Conservation (phyloP, 1,284 basidiomycete genomes). For the Sporisorium graminicola region DNA sequence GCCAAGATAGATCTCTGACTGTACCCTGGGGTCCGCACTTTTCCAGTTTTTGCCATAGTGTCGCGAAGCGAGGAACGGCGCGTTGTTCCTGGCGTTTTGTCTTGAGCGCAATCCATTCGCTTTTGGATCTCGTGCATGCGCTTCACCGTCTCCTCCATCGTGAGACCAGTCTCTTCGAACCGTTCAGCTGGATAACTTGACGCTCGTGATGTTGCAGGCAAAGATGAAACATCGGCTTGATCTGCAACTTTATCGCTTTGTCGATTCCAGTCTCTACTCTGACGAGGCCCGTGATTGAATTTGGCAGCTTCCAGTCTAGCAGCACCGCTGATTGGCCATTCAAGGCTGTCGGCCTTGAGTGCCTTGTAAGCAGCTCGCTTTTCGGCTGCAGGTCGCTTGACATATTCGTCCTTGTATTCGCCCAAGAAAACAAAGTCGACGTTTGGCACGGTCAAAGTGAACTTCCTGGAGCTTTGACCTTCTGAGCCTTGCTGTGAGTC, state of each 20-base stretch:
- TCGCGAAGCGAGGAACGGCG: slow-evolving; percentile 36
- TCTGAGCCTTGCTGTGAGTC: background rate
- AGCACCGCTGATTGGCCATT: slow-evolving; percentile 48
- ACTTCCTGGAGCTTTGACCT: slow-evolving; percentile 18
- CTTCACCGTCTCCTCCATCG: slow-evolving; percentile 52
- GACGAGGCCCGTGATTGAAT: background rate
- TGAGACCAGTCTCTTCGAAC: slow-evolving; percentile 33
- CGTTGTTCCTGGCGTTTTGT: slow-evolving; percentile 3
- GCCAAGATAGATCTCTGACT: slow-evolving; percentile 36
- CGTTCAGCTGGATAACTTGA: slow-evolving; percentile 9
- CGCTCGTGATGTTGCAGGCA: background rate
- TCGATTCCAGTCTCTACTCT: slow-evolving; percentile 7
- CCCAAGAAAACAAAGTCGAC: slow-evolving; percentile 47
- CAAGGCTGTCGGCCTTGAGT: slow-evolving; percentile 45
- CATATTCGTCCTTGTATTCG: slow-evolving; percentile 55
- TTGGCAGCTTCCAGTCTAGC: background rate
- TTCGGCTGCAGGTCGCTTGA: slow-evolving; percentile 45
- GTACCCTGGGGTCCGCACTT: slow-evolving; percentile 42
- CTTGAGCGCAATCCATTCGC: background rate
- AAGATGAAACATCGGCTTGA: background rate
- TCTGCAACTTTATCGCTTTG: background rate
- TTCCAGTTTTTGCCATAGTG: slow-evolving; percentile 31
- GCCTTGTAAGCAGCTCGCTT: slow-evolving; percentile 59
- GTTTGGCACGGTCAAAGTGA: slow-evolving; percentile 45
- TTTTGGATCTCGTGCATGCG: slow-evolving; percentile 48